Evolutionary conservation across 75 land plant species (phyloP), one percentile per base, ranked within the genome.

Genomic region (Picea sitchensis): DNA sequence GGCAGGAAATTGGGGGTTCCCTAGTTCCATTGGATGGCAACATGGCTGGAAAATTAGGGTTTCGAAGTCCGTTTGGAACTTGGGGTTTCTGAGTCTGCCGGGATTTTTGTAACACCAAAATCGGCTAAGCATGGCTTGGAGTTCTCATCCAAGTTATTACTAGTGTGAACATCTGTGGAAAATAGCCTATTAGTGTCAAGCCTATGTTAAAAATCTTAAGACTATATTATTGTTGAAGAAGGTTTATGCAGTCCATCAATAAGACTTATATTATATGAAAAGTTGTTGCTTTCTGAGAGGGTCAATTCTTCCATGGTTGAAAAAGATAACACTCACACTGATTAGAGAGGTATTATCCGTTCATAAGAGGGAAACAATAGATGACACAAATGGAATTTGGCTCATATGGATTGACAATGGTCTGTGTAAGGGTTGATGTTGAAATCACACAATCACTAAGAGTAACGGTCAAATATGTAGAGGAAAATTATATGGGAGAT

Each of bases 331-430:
- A 21, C 41, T 14, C 26, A 57, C 30, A 26, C 76, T 23, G 59
- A 31, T 41, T 30, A 2, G 23, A 23, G 76, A 0, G 14, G 36
- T n/a, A 21, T 21, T 54, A 9, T 23, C 58, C 3, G 23, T 54
- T 75, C 59, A 4, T 5, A 54, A 57, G 54, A 57, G 30, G 11
- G n/a, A 31, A 75, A 30, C 32, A 26, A 5, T 77, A 21, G 82
- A 67, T 81, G 93, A 89, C 58, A 90, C 85, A 71, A 69, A 36
- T 3, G 13, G 18, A 15, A 41, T 34, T 76, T 12, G 68, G 81
- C 73, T 63, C 26, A 20, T 15, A 65, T 73, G 34, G 91, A 91
- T 79, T 82, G 80, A 13, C 69, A 82, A 54, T 80, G 78, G 26
- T 26, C 73, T 83, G 60, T 63, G 59, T 61, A 65, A 78, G 68